phyloP scores from a whole-genome alignment of 805 yeast genomes.

The Hanseniaspora nectarophila region DNA sequence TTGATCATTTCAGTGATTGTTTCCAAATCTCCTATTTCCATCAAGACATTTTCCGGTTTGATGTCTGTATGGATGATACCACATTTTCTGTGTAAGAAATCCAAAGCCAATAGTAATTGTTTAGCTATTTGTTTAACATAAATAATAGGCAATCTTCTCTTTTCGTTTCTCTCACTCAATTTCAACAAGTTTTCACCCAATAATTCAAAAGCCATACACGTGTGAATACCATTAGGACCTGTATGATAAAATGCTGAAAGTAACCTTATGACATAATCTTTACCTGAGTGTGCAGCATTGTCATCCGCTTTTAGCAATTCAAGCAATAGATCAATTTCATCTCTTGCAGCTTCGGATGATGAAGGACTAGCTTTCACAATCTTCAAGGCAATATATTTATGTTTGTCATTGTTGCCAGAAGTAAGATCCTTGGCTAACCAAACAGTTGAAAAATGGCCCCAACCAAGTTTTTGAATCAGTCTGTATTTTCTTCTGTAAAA shows the following conservation, averaged over 20 bases:
- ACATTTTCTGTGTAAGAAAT: constrained; percentile 48
- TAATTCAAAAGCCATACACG: constrained; percentile 95
- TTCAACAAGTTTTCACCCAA: constrained; percentile 87
- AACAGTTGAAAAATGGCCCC: constrained; percentile 97
- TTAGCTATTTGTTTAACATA: constrained; percentile 73
- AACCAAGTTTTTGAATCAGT: constrained; percentile 80
- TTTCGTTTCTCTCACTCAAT: constrained; percentile 63
- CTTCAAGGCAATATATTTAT: constrained; percentile 81
- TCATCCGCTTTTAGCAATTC: constrained; percentile 42
- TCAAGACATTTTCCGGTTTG: constrained; percentile 67
- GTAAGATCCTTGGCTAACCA: constrained; percentile 66
- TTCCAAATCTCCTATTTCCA: constrained; percentile 76
- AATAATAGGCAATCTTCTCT: constrained; percentile 64
- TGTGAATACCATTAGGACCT: constrained; percentile 87
- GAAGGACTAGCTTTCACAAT: constrained; percentile 83
- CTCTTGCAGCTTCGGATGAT: constrained; percentile 87
- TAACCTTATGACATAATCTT: constrained; percentile 60
- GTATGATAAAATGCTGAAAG: constrained; percentile 73
- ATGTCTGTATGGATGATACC: constrained; percentile 64
- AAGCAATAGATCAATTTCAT: constrained; percentile 73
- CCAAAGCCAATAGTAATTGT: constrained; percentile 58
- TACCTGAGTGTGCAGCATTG: constrained; percentile 16
- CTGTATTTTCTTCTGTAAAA: constrained; percentile 67
- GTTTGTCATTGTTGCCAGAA: constrained; percentile 30
- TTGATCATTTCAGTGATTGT: constrained; percentile 60